Conservation (phyloP, 768 basidiomycete genomes). For the Mycena polygramma region DNA sequence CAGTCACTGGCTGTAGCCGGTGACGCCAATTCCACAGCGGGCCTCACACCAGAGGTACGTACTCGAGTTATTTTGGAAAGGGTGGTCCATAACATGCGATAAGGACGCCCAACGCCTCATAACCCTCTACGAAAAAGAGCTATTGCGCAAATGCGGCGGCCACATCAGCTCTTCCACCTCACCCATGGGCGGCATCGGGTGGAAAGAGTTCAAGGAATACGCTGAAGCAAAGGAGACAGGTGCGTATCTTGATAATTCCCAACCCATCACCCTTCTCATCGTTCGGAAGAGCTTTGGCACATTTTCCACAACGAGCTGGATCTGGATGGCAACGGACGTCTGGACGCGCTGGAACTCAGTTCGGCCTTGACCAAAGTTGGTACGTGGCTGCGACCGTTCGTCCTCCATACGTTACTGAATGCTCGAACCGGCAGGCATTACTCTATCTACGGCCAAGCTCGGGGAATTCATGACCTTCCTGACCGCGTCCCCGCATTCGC, state of each 20-base stretch:
- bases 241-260: conserved; percentile 50
- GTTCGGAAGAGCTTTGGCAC: conserved; percentile 82
- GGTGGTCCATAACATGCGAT: no score
- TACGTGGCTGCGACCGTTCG: conserved; percentile 9
- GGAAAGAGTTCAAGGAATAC: conserved; percentile 82
- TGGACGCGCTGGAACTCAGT: conserved; percentile 60
- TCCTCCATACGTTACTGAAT: not conserved
- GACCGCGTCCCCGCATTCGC: conserved; percentile 77
- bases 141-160: conserved; percentile 69
- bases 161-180: conserved; percentile 52
- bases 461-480: conserved; percentile 86
- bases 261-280: conserved; percentile 35
- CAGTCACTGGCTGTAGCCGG: conserved; percentile 26
- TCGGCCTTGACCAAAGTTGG: conserved; percentile 52
- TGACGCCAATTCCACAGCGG: conserved; percentile 18
- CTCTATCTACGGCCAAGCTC: conserved; percentile 75
- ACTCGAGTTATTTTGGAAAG: no score
- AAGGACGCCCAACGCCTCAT: conserved; percentile 73
- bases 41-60: conserved; percentile 58
- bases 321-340: conserved; percentile 86
- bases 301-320: conserved; percentile 94
- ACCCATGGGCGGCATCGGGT: conserved; percentile 63
- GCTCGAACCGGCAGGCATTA: conserved; percentile 67
- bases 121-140: conserved; percentile 82
- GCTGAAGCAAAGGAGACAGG: conserved; percentile 87